Evolutionary conservation across 495 filamentous ascomycete genomes (phyloP), one percentile per base, ranked within the genome.

Genomic region (Penicillium maclennaniae): DNA sequence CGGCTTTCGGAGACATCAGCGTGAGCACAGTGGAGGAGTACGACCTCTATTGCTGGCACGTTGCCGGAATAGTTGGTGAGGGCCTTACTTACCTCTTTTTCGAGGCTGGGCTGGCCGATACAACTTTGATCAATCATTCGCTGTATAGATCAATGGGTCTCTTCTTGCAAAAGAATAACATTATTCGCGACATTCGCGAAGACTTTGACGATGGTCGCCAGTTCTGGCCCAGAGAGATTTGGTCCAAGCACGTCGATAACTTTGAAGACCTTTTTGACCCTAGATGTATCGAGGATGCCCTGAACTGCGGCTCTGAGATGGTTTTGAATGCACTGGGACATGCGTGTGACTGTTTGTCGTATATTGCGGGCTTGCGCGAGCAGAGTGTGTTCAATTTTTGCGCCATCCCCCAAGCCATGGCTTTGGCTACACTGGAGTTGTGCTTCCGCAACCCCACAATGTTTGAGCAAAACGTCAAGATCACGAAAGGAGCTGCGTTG

Each of bases 321-420:
- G 31, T 34, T 1, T 34, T 34, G 8, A 14, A 34, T 34, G 31
- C 31, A 0, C 31, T 34, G 10, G 10, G 10, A 14, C 31, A 34
- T 34, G 31, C 10, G 31, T 14, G 31, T 4, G 62, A 83, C 92
- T 73, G 89, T 89, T 20, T 89, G 87, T n/a, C 79, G 92, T 43
- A 86, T 84, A 53, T 34, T 34, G 31, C 10, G 8, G 31, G 31
- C 9, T 14, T 34, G 31, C 31, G 10, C 10, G 90, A 95, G 63
- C 90, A 95, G 71, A 89, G 85, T 59, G 88, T 91, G 20, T 95
- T 95, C 83, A 93, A 95, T 71, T 95, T 95, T 61, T 87, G 87
- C 27, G 90, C 90, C 25, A 95, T 95, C 57, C 90, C 31, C 10
- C 31, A 34, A 12, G 2, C 31, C 8, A 34, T 34, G 31, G 31